A percentile compares a stretch with the other conserved stretches of the same genome.
Conservation (phyloP, 1,284 basidiomycete genomes). For the Entoloma clypeatum region DNA sequence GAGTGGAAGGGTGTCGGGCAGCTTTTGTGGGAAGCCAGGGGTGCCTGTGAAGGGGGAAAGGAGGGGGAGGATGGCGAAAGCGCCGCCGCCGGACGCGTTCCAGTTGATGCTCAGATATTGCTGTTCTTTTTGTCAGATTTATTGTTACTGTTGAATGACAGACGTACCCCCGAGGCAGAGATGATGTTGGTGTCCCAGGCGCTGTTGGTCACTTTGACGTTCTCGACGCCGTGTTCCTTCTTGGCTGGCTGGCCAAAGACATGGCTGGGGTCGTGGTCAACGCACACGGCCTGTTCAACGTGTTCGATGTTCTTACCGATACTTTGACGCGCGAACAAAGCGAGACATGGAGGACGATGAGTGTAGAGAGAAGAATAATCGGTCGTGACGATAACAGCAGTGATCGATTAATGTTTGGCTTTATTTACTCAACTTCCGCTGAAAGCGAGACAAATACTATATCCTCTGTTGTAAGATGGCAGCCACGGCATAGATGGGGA, state of each 20-base stretch:
- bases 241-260: constrained; percentile 86
- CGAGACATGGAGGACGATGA: constrained; percentile 49
- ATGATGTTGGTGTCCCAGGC: constrained; percentile 98
- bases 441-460: no score
- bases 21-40: constrained; percentile 66
- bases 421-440: constrained; percentile 12
- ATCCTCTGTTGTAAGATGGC: no score
- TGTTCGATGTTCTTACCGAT: constrained; percentile 49
- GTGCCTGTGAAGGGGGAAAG: constrained; percentile 68
- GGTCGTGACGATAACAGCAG: constrained; percentile 5
- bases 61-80: constrained; percentile 88
- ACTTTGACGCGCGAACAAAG: constrained; percentile 70
- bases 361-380: background rate
- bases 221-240: constrained; percentile 84
- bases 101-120: constrained; percentile 91
- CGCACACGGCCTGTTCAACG: constrained; percentile 2
- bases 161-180: constrained; percentile 75
- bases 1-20: constrained; percentile 91
- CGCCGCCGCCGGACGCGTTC: constrained; percentile 94
- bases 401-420: constrained; percentile 10
- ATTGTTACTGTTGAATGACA: background rate
- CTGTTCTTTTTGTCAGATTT: constrained; percentile 34
- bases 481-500: no score
- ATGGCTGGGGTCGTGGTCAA: constrained; percentile 51
- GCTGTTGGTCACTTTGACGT: constrained; percentile 84